Percentiles rank a stretch among this genome's conserved stretches.
These are phyloP conservation scores for Solanum lycopersicoides DNA, from an alignment of 257 asterid species.

Conservation along the genomic window DNA sequence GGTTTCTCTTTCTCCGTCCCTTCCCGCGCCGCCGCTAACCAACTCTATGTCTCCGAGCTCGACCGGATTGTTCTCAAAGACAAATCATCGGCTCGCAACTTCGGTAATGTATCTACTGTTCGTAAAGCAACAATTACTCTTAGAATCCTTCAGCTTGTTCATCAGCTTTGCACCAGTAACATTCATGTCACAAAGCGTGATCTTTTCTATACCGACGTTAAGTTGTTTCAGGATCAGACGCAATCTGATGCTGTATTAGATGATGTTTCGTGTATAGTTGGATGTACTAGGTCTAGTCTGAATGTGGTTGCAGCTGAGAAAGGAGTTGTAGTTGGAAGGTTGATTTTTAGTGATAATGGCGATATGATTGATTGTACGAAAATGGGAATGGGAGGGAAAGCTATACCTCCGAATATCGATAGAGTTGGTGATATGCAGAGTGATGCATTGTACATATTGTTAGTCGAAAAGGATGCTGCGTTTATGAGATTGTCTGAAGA, in stretches of 20 bases:
- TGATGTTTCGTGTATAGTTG: slow-evolving; percentile 67
- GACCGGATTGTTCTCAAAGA: slow-evolving; percentile 81
- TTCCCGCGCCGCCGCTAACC: slow-evolving; percentile 78
- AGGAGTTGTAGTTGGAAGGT: slow-evolving; percentile 79
- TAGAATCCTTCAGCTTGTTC: slow-evolving; percentile 70
- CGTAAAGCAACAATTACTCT: slow-evolving; percentile 71
- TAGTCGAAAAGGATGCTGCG: slow-evolving; percentile 91
- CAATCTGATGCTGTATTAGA: slow-evolving; percentile 76
- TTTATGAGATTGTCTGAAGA: slow-evolving; percentile 80
- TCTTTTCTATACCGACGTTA: slow-evolving; percentile 80
- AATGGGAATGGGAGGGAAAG: slow-evolving; percentile 95
- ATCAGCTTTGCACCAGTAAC: slow-evolving; percentile 58
- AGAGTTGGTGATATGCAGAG: slow-evolving; percentile 92
- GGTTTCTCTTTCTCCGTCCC: slow-evolving; percentile 76
- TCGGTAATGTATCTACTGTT: slow-evolving; percentile 67
- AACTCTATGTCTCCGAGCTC: slow-evolving; percentile 82
- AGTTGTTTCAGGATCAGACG: slow-evolving; percentile 71
- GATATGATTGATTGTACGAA: slow-evolving; percentile 87
- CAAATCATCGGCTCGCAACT: slow-evolving; percentile 60
- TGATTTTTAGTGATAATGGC: slow-evolving; percentile 71
- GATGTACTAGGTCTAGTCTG: slow-evolving; percentile 81
- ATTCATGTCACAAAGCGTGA: slow-evolving; percentile 93
- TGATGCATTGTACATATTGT: slow-evolving; percentile 66
- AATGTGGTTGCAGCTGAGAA: slow-evolving; percentile 77
- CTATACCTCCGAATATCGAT: slow-evolving; percentile 85